Base-by-base conservation (phyloP, 2,329 filamentous ascomycete genomes). In the Fusarium coicis region DNA sequence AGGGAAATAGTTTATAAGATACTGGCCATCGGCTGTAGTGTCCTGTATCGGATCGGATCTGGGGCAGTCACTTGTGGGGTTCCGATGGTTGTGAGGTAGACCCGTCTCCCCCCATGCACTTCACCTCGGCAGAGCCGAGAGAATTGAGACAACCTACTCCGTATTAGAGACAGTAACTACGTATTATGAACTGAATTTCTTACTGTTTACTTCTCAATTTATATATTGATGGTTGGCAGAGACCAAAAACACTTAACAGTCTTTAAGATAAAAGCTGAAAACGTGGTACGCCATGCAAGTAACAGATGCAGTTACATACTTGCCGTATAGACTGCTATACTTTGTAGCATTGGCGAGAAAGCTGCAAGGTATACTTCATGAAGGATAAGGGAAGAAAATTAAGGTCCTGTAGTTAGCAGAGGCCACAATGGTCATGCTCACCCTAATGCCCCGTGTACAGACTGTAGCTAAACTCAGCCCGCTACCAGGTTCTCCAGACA, bases 301-400 rank as follows among this genome's bases (percentile, higher is more conserved):
- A 44, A 46, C 11, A 10, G 5, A 0, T 2, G 19, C 0, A 46
- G 14, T 15, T 19, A 5, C 8, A 5, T 21, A 4, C 1, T 26
- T 28, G 16, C 15, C n/a, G 5, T 23, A 8, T 23, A 7, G n/a
- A 46, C 23, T 26, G 16, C 18, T 15, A 14, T 10, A 8, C 3
- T 19, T 10, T 44, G 23, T 14, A 11, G 9, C 43, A 4, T 9
- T 4, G 4, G 7, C 11, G 11, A 28, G 18, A 30, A 30, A 30
- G 30, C 1, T 11, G 11, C 10, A 18, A 18, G 1, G 12, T 19
- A 8, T 14, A 2, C 19, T 4, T 7, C 4, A 15, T 28, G 5
- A 18, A 19, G 21, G 15, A 28, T 0, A 28, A 4, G 8, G 2
- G 1, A 5, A 28, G 19, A 4, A 12, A 7, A 10, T 7, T 2